Evolutionary conservation across 2,329 filamentous ascomycete genomes (phyloP), one percentile per base, ranked within the genome.

Genomic region (Hymenotorrendiella dingleyae): DNA sequence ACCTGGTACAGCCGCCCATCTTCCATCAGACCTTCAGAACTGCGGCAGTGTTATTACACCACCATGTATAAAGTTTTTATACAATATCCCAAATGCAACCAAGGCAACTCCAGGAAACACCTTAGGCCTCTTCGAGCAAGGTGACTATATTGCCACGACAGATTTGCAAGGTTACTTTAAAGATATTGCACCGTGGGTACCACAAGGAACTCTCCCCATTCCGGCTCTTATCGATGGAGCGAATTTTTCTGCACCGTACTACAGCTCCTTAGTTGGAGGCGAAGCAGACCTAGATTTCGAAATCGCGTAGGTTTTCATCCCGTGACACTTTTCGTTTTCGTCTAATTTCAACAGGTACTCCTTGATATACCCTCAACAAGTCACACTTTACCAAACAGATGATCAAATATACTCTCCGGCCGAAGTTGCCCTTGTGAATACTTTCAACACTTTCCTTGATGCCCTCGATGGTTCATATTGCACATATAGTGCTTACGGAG

Each of bases 21-120:
- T n/a, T n/a, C n/a, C n/a, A n/a, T n/a, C n/a, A n/a, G n/a, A n/a
- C n/a, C n/a, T n/a, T n/a, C n/a, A n/a, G n/a, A 55, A 66, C 40
- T 82, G 78, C 54, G 70, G 74, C 50, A 60, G 61, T 11, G 68
- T 72, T 54, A 77, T 81, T 49, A 80, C 75, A 0, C 74, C 76
- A 0, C 67, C 68, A 29, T 82, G 78, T 52, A 65, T 78, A 37
- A 67, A 67, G 39, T 71, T 71, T 4, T 59, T 78, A 17, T 78
- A 78, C 52, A 55, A 62, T 3, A 67, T 69, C 36, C 66, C 73
- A 12, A 52, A 63, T 11, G 67, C 65, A 12, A 60, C 55, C 3
- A 59, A 59, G 6, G 57, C 62, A 14, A 47, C 47, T 9, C 40
- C 26, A 14, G 67, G 68, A 56, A 78, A 78, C 54, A 69, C 66